Evolutionary conservation across 2,329 filamentous ascomycete species (phyloP).

Genomic region (Mariannaea sp.): DNA sequence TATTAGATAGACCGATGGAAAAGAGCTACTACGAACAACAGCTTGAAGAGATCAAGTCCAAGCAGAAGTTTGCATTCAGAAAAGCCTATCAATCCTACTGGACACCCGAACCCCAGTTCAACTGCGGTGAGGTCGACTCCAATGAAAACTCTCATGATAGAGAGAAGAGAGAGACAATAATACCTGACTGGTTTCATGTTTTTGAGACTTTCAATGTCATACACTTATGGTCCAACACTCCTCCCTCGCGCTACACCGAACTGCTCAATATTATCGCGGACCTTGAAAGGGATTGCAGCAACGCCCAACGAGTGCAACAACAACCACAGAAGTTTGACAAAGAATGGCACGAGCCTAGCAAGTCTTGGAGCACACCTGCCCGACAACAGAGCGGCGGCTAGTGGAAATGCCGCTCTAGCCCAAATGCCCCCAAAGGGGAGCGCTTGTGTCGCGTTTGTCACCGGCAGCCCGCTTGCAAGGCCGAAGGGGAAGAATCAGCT

Average conservation of each 20-base stretch:
- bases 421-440: slow-evolving; percentile 23
- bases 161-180: too few species aligned
- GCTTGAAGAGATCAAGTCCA: slow-evolving; percentile 6
- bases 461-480: not conserved
- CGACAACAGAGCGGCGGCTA: slow-evolving; percentile 33
- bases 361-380: slow-evolving; percentile 24
- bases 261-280: slow-evolving; percentile 25
- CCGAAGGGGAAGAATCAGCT: not conserved
- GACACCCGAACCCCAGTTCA: slow-evolving; percentile 4
- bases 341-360: slow-evolving; percentile 28
- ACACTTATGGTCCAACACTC: slow-evolving; percentile 9
- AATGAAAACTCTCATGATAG: too few species aligned
- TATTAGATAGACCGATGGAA: not conserved
- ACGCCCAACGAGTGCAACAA: not conserved
- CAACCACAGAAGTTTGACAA: slow-evolving; percentile 23
- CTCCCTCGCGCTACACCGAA: slow-evolving; percentile 24
- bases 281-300: slow-evolving; percentile 22
- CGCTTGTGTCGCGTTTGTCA: slow-evolving; percentile 27
- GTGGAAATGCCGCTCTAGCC: slow-evolving; percentile 36
- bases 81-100: slow-evolving; percentile 17
- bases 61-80: slow-evolving; percentile 17
- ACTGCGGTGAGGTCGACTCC: not conserved
- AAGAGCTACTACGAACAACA: slow-evolving; percentile 3
- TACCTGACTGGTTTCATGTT: slow-evolving; percentile 30
- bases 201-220: slow-evolving; percentile 23